Base-by-base conservation (phyloP, 225 moss, liverwort and hornwort species). In the Asterella californica region DNA sequence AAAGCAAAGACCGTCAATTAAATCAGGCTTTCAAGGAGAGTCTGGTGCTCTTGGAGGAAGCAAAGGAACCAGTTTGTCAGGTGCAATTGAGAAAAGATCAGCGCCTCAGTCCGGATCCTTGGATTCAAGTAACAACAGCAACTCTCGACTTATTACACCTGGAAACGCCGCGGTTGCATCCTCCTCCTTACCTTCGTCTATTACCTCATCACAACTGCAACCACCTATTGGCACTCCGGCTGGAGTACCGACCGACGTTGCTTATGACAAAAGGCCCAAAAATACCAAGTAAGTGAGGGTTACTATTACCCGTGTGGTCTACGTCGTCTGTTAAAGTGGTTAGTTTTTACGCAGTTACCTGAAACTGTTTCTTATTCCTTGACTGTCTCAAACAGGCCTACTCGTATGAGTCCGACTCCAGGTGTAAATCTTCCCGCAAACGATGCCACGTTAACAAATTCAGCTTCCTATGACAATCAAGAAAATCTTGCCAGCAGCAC, bases 221-320 rank as follows among this genome's bases (percentile, higher is more conserved):
- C 92, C 94, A 53, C 96, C 96, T 32, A 96, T 96, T 85, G 96
- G 96, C 72, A 96, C 96, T 38, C 96, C 96, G 34, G 88, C 92
- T 67, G 88, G 88, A 80, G 94, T 88, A 82, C 81, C 83, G 76
- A 84, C 85, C 80, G 96, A 94, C 80, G 53, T 66, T 29, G 59
- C 74, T 34, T 87, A 84, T 72, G 87, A 87, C 12, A 90, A 88
- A 80, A 86, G 91, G 68, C 85, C 85, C 61, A 96, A 85, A 77
- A 72, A 79, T 53, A 79, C 84, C 27, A 94, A 92, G 96, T 96
- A 84, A 91, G 96, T 90, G 77, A 67, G 52, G 46, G 83, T n/a
- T n/a, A 65, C 45, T 19, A 29, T 37, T 18, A 46, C 47, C 22
- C 21, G 74, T 80, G 52, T 34, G 29, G 2, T 78, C 24, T 63